Conservation (phyloP, 2,329 filamentous ascomycete genomes). For the Colletotrichum sansevieriae region DNA sequence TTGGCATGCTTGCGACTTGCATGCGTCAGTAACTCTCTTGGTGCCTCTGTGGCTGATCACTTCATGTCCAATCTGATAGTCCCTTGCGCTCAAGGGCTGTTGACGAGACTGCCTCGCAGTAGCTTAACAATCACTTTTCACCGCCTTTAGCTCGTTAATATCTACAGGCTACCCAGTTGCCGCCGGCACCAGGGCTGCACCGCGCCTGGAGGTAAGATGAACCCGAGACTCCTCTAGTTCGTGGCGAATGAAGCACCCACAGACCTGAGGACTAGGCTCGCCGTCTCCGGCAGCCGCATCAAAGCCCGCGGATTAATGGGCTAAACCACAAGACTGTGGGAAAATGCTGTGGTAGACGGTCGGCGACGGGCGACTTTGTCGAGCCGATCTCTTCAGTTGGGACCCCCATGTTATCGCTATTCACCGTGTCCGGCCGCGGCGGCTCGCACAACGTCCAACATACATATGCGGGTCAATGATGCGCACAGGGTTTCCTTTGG, state of each 20-base stretch:
- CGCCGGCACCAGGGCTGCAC: not conserved
- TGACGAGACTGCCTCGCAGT: not conserved
- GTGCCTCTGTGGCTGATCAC: conserved; percentile 17
- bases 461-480: conserved; percentile 41
- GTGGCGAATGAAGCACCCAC: conserved; percentile 24
- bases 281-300: too few species aligned
- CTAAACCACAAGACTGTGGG: conserved; percentile 1
- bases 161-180: not conserved
- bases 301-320: conserved; percentile 4
- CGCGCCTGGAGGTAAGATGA: conserved; percentile 7
- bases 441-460: conserved; percentile 32
- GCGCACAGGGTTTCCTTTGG: conserved; percentile 38
- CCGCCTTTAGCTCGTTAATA: conserved; percentile 7
- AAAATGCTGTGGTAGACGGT: not conserved
- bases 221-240: conserved; percentile 25
- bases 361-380: conserved; percentile 7
- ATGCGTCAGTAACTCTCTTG: conserved; percentile 20
- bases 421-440: conserved; percentile 33
- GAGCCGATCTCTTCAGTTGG: conserved; percentile 17
- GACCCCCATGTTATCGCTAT: conserved; percentile 4
- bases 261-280: conserved; percentile 20
- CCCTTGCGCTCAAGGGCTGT: not conserved
- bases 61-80: conserved; percentile 4
- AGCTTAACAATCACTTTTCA: conserved; percentile 20
- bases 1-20: conserved; percentile 20